These are phyloP conservation scores for Stephania yunnanensis DNA, from an alignment of 164 flowering plant species.

Conservation along the genomic window DNA sequence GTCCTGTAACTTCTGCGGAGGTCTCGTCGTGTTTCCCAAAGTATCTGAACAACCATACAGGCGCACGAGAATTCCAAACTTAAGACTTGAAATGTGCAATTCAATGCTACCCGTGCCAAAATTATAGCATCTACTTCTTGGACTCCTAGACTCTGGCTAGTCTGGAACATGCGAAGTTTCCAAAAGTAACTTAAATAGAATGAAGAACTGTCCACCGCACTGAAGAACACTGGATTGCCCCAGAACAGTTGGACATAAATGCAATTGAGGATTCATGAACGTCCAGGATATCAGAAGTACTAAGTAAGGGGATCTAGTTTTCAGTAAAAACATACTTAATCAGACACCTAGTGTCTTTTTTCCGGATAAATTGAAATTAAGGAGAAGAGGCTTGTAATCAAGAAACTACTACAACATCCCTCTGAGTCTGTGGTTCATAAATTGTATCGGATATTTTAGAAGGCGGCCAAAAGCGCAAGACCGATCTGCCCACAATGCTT, in stretches of 20 bases:
- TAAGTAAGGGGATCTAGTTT: not conserved
- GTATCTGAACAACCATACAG: not conserved
- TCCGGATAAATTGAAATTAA: not conserved
- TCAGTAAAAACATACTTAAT: not conserved
- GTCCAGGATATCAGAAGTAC: not conserved
- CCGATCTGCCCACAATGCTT: conserved; percentile 84
- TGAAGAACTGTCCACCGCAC: not conserved
- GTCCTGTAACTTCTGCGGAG: not conserved
- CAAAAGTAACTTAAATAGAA: not conserved
- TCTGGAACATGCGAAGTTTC: not conserved
- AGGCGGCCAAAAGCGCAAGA: conserved; percentile 93
- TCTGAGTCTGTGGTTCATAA: conserved; percentile 24
- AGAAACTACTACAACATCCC: conserved; percentile 33
- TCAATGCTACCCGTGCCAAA: not conserved
- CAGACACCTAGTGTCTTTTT: not conserved
- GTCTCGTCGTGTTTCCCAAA: not conserved
- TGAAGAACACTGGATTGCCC: not conserved
- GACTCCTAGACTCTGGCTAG: not conserved
- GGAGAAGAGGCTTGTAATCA: conserved; percentile 21
- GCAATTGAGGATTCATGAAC: not conserved
- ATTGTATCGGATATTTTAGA: conserved; percentile 49
- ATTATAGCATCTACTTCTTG: not conserved
- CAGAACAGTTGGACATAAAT: not conserved
- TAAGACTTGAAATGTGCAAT: not conserved
- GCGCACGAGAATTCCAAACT: not conserved